Conservation (phyloP, 2,329 filamentous ascomycete genomes). For the Arthrobotrys megalospora region DNA sequence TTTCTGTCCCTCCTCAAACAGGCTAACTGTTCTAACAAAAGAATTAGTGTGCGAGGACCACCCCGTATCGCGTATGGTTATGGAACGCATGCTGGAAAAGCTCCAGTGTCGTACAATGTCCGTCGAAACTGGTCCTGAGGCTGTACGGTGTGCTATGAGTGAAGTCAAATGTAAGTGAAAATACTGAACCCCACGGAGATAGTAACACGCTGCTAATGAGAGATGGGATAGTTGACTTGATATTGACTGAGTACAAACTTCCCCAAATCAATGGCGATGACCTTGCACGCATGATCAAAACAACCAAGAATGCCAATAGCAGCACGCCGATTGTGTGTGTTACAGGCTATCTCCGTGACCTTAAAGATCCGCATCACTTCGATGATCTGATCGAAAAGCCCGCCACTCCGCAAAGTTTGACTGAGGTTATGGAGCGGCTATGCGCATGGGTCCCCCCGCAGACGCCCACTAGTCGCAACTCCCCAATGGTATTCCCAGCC, state of each 20-base stretch:
- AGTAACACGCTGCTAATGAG: slow-evolving; percentile 44
- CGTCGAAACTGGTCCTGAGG: slow-evolving; percentile 89
- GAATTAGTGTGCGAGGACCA: slow-evolving; percentile 91
- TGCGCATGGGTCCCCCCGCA: slow-evolving; percentile 91
- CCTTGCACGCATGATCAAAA: slow-evolving; percentile 96
- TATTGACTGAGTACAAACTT: slow-evolving; percentile 96
- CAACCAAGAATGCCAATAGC: slow-evolving; percentile 94
- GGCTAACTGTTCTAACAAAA: neutral
- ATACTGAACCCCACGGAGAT: neutral
- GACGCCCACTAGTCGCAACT: slow-evolving; percentile 56
- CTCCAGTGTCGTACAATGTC: slow-evolving; percentile 93
- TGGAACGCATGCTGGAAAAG: slow-evolving; percentile 97
- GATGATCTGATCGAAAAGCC: slow-evolving; percentile 97
- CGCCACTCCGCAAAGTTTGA: slow-evolving; percentile 90
- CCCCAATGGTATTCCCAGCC: slow-evolving; percentile 53
- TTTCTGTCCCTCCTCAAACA: neutral
- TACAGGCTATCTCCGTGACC: slow-evolving; percentile 96
- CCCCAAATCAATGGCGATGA: slow-evolving; percentile 96
- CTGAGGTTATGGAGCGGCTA: slow-evolving; percentile 85
- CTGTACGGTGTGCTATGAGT: slow-evolving; percentile 91
- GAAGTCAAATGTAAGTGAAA: slow-evolving; percentile 81
- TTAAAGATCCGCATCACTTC: slow-evolving; percentile 95
- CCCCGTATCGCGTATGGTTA: slow-evolving; percentile 96
- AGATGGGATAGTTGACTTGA: slow-evolving; percentile 79
- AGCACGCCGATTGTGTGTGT: slow-evolving; percentile 96